These are phyloP conservation scores for Suhomyces terraborum DNA, from an alignment of 1,139 yeast species.

Conservation along the genomic window DNA sequence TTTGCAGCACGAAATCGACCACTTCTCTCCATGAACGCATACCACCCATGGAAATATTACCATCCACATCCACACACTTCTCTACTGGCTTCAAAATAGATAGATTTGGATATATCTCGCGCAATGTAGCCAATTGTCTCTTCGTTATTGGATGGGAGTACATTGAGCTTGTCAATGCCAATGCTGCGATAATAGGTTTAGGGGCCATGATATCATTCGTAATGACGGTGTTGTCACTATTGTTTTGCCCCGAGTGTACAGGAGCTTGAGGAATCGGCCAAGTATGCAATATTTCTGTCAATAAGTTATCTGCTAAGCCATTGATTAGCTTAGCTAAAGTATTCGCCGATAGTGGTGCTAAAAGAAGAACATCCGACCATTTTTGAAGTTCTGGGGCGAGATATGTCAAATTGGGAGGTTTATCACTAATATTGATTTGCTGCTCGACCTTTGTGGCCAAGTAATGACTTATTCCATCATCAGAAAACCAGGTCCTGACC, in stretches of 20 bases:
- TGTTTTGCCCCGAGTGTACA: constrained; percentile 2
- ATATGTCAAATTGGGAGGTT: constrained; percentile 1
- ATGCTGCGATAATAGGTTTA: constrained; percentile 31
- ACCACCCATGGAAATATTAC: constrained; percentile 37
- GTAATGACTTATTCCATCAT: constrained; percentile 27
- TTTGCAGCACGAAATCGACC: constrained; percentile 30
- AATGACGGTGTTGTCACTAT: constrained; percentile 21
- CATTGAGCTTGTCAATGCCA: constrained; percentile 33
- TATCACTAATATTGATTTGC: constrained; percentile 3
- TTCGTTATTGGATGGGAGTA: constrained; percentile 35
- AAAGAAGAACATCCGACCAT: constrained; percentile 38
- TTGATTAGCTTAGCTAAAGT: constrained; percentile 32
- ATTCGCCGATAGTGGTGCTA: constrained; percentile 35
- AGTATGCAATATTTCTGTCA: constrained; percentile 29
- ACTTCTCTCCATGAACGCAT: constrained; percentile 37
- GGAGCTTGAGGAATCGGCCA: constrained; percentile 27
- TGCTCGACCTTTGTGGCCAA: constrained; percentile 17
- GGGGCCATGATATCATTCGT: constrained; percentile 24
- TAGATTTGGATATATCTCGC: constrained; percentile 32
- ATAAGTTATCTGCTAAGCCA: constrained; percentile 31
- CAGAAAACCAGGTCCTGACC: constrained; percentile 33
- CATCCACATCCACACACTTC: constrained; percentile 34
- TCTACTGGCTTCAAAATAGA: constrained; percentile 34
- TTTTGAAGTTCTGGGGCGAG: constrained; percentile 25
- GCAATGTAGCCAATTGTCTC: constrained; percentile 25